A percentile compares a stretch with the other conserved stretches of the same genome.
Conservation (phyloP, 2,329 filamentous ascomycete genomes). For the Aciculosporium take region DNA sequence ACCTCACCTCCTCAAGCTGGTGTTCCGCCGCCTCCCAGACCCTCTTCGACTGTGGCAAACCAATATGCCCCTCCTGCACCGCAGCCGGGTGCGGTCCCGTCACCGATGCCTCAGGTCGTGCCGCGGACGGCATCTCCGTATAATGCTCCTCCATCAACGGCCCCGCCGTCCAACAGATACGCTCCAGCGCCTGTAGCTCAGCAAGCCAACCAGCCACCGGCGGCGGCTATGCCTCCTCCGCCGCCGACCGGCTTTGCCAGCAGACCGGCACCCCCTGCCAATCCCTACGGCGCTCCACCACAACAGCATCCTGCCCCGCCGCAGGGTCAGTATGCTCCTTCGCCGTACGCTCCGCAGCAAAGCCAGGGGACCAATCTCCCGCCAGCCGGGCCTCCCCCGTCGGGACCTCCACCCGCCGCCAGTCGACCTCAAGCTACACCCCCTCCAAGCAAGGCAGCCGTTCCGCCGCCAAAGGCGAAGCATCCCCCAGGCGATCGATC, state of each 20-base stretch:
- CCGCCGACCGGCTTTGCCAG: slow-evolving; percentile 19
- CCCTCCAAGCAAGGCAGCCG: slow-evolving; percentile 31
- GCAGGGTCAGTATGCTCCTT: slow-evolving; percentile 20
- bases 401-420: slow-evolving; percentile 19
- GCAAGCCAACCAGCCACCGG: slow-evolving; percentile 28
- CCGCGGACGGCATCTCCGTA: slow-evolving; percentile 74
- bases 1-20: slow-evolving; percentile 30
- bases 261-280: slow-evolving; percentile 31
- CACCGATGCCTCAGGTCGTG: slow-evolving; percentile 42
- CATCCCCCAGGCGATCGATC: slow-evolving; percentile 77
- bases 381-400: slow-evolving; percentile 24
- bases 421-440: slow-evolving; percentile 22
- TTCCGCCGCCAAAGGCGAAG: slow-evolving; percentile 43
- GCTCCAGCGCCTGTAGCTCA: slow-evolving; percentile 51
- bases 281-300: slow-evolving; percentile 29
- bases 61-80: slow-evolving; percentile 37
- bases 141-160: slow-evolving; percentile 57
- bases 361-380: slow-evolving; percentile 24
- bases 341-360: slow-evolving; percentile 25
- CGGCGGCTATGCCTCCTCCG: slow-evolving; percentile 25
- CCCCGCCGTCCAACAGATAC: slow-evolving; percentile 62
- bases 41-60: slow-evolving; percentile 49
- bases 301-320: slow-evolving; percentile 29
- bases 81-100: slow-evolving; percentile 50
- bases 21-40: slow-evolving; percentile 43